These are phyloP conservation scores for Aspergillus sp. DNA, from an alignment of 2,329 filamentous ascomycete genomes.

Conservation along the genomic window DNA sequence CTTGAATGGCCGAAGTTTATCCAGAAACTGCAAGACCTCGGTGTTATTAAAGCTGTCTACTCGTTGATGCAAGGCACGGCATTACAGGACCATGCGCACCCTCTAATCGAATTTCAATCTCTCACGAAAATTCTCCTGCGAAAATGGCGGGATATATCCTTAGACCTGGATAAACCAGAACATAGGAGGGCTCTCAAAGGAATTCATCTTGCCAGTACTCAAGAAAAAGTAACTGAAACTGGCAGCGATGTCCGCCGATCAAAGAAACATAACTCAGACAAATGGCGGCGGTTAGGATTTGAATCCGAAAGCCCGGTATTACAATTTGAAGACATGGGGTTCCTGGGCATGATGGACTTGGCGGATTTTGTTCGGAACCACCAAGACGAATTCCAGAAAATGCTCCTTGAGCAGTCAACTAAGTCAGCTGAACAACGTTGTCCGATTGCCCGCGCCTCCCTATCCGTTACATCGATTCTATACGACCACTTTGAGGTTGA, in stretches of 20 bases:
- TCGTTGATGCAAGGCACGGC: conserved; percentile 92
- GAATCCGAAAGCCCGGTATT: conserved; percentile 81
- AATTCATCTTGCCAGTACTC: conserved; percentile 74
- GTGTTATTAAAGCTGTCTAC: conserved; percentile 88
- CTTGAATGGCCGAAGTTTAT: conserved; percentile 96
- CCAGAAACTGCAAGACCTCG: conserved; percentile 87
- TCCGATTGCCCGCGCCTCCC: conserved; percentile 80
- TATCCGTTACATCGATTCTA: conserved; percentile 81
- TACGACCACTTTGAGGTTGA: conserved; percentile 97
- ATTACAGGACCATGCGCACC: conserved; percentile 84
- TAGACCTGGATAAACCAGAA: conserved; percentile 84
- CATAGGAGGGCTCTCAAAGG: conserved; percentile 84
- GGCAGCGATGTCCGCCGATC: conserved; percentile 54
- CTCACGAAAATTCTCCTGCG: conserved; percentile 83
- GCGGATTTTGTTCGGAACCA: conserved; percentile 91
- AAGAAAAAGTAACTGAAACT: conserved; percentile 31
- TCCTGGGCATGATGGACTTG: conserved; percentile 95
- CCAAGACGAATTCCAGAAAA: conserved; percentile 88
- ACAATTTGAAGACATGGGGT: conserved; percentile 85
- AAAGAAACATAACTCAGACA: conserved; percentile 78
- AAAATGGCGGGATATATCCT: conserved; percentile 82
- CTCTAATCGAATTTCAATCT: conserved; percentile 88
- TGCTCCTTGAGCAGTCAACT: conserved; percentile 83
- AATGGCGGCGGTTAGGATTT: conserved; percentile 91
- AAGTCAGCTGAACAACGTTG: conserved; percentile 71